Evolutionary conservation across 495 filamentous ascomycete species (phyloP).

Genomic region (Astrothelium macrocarpum): DNA sequence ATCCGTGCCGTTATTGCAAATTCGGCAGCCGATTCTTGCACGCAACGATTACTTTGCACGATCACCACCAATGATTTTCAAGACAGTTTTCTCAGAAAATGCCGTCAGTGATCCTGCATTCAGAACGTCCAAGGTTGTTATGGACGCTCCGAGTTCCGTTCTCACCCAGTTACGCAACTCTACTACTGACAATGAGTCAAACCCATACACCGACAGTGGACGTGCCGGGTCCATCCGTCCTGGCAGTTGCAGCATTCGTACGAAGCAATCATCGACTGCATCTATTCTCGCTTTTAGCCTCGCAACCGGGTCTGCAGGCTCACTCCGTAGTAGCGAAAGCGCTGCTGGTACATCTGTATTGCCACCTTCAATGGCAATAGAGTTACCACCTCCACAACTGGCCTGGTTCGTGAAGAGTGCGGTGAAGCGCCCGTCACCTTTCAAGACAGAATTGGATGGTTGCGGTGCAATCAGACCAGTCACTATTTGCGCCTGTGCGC

Average conservation of each 20-base stretch:
- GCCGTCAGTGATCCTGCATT: not conserved
- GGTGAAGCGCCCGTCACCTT: not conserved
- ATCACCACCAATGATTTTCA: no score
- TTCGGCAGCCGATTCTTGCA: no score
- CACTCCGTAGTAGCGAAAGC: not conserved
- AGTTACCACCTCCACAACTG: not conserved
- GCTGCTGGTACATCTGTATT: not conserved
- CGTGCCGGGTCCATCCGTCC: not conserved
- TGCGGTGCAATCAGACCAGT: not conserved
- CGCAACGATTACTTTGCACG: no score
- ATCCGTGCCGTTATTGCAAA: no score
- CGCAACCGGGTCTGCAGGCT: not conserved
- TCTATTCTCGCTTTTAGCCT: not conserved
- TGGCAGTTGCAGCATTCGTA: not conserved
- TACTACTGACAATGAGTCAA: not conserved
- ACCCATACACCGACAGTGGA: not conserved
- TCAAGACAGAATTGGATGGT: not conserved
- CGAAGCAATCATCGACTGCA: not conserved
- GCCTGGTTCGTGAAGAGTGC: not conserved
- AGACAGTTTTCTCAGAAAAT: not conserved
- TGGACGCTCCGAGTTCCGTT: not conserved
- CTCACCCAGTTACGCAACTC: slow-evolving; percentile 5
- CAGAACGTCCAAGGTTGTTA: not conserved
- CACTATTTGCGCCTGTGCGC: not conserved
- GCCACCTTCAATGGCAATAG: not conserved